phyloP scores from a whole-genome alignment of 805 yeast species.

The Candida multigemmis region DNA sequence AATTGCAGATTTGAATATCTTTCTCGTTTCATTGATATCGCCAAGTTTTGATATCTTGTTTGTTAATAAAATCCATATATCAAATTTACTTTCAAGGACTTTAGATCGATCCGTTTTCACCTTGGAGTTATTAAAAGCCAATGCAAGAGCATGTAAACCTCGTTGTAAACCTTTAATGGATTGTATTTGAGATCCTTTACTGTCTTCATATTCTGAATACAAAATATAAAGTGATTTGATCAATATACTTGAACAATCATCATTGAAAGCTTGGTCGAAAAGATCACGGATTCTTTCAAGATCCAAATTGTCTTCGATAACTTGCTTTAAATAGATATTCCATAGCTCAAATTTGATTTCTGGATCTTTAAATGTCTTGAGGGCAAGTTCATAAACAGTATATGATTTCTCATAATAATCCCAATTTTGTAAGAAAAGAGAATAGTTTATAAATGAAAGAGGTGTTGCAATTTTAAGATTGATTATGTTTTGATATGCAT shows the following conservation, averaged over 20 bases:
- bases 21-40: slow-evolving; percentile 13
- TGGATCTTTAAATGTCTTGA: slow-evolving; percentile 52
- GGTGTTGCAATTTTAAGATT: slow-evolving; percentile 61
- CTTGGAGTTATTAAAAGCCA: not conserved
- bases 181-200: slow-evolving; percentile 38
- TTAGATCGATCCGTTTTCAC: slow-evolving; percentile 6
- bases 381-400: slow-evolving; percentile 59
- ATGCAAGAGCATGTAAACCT: no score
- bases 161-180: slow-evolving; percentile 25
- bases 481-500: slow-evolving; percentile 20
- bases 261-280: slow-evolving; percentile 45
- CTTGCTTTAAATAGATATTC: slow-evolving; percentile 54
- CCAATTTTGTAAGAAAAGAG: slow-evolving; percentile 45
- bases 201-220: slow-evolving; percentile 57
- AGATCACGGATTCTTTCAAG: slow-evolving; percentile 47
- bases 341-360: slow-evolving; percentile 54
- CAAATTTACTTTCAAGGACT: slow-evolving; percentile 13
- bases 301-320: slow-evolving; percentile 16
- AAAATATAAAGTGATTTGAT: slow-evolving; percentile 41
- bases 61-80: slow-evolving; percentile 9
- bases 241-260: slow-evolving; percentile 25
- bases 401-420: slow-evolving; percentile 40
- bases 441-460: slow-evolving; percentile 54
- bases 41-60: slow-evolving; percentile 4
- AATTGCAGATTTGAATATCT: slow-evolving; percentile 35